Conservation (phyloP, 148 eudicot genomes). For the Chenopodium album region DNA sequence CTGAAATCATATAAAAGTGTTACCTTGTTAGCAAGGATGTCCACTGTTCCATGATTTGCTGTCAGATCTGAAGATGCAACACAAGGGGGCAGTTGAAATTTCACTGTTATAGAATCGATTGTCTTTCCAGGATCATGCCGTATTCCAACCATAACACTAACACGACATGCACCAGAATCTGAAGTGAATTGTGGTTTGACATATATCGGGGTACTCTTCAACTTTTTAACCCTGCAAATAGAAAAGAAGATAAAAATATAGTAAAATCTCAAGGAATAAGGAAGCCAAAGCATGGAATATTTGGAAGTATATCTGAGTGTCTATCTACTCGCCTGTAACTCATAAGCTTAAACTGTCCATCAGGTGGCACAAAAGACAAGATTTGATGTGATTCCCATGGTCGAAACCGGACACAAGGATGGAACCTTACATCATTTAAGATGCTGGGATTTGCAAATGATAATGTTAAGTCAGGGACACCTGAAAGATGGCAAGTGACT, state of each 20-base stretch:
- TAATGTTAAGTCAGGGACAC: slow-evolving; percentile 87
- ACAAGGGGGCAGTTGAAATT: slow-evolving; percentile 74
- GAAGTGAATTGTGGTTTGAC: slow-evolving; percentile 93
- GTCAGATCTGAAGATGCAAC: slow-evolving; percentile 72
- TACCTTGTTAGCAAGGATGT: slow-evolving; percentile 90
- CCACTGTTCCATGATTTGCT: slow-evolving; percentile 77
- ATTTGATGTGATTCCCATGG: slow-evolving; percentile 91
- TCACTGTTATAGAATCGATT: slow-evolving; percentile 71
- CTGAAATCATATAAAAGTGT: slow-evolving; percentile 8
- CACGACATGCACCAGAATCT: slow-evolving; percentile 82
- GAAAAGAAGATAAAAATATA: not conserved
- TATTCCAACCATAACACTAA: slow-evolving; percentile 78
- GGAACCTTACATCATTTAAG: slow-evolving; percentile 84
- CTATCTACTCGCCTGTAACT: slow-evolving; percentile 70
- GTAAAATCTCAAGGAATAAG: not conserved
- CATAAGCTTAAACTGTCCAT: slow-evolving; percentile 97
- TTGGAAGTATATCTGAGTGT: not conserved
- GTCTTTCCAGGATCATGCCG: slow-evolving; percentile 85
- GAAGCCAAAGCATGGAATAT: slow-evolving; percentile 9
- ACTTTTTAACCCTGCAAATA: slow-evolving; percentile 66
- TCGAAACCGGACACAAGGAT: slow-evolving; percentile 92
- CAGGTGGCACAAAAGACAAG: slow-evolving; percentile 94
- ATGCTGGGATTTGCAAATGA: slow-evolving; percentile 82
- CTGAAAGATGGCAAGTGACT: slow-evolving; percentile 83
- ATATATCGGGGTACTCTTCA: slow-evolving; percentile 83